Conservation (phyloP, 306 rosid genomes). For the Casuarina glauca region DNA sequence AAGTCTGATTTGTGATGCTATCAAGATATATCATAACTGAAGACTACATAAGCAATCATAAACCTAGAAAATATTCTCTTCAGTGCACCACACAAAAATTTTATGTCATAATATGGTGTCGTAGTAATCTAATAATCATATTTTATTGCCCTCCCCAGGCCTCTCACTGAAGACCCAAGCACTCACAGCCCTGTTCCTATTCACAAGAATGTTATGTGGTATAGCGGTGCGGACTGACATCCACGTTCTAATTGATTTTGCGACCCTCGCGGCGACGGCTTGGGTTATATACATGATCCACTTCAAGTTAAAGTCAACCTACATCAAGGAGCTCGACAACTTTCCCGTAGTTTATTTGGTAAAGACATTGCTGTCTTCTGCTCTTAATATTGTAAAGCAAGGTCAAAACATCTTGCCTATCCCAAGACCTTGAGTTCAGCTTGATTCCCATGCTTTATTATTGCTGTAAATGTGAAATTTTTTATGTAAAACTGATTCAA, state of each 20-base stretch:
- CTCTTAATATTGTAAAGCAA: not conserved
- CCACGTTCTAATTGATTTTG: conserved; percentile 48
- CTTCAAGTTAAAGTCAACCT: conserved; percentile 62
- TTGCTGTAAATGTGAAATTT: not conserved
- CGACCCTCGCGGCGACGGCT: conserved; percentile 47
- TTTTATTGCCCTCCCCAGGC: conserved; percentile 42
- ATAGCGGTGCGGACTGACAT: conserved; percentile 38
- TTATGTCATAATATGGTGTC: not conserved
- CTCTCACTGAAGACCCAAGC: conserved; percentile 72
- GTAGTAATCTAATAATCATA: not conserved
- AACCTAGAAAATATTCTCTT: not conserved
- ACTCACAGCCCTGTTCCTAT: conserved; percentile 63
- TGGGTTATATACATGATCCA: conserved; percentile 67
- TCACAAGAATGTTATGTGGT: conserved; percentile 42
- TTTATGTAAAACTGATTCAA: too few species aligned
- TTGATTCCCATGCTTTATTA: not conserved
- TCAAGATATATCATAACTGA: too few species aligned
- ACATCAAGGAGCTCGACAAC: conserved; percentile 68
- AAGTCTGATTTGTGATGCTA: too few species aligned
- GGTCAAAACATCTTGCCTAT: not conserved
- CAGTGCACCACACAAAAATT: not conserved
- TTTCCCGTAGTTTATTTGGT: conserved; percentile 58
- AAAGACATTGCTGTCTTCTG: not conserved
- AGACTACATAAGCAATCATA: not conserved
- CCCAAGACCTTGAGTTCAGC: not conserved